phyloP scores from a whole-genome alignment of 169 alveolate species.

The Eimeria necatrix region DNA sequence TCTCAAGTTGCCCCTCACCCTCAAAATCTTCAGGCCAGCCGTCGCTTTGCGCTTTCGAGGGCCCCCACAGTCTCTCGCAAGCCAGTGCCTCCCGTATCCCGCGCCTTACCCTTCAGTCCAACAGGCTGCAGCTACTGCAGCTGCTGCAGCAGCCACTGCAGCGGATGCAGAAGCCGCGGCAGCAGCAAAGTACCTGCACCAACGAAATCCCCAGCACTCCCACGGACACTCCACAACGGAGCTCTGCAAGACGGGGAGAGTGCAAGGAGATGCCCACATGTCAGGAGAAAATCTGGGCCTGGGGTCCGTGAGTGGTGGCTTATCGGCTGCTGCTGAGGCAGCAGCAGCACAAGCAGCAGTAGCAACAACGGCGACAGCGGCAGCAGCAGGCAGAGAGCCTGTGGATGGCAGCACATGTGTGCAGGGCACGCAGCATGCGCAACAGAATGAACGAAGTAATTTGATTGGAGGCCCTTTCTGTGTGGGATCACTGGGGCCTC shows the following conservation, averaged over 20 bases:
- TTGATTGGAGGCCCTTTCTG: background rate
- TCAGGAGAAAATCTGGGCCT: background rate
- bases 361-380: conserved; percentile 45
- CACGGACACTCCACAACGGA: background rate
- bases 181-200: conserved; percentile 29
- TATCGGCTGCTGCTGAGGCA: background rate
- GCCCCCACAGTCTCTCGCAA: conserved; percentile 17
- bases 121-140: background rate
- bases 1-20: conserved; percentile 48
- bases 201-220: background rate
- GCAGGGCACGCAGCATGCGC: background rate
- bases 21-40: conserved; percentile 21
- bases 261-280: background rate
- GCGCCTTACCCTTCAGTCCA: background rate
- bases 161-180: background rate
- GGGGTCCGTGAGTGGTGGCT: background rate
- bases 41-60: background rate
- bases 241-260: background rate
- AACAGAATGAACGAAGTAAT: background rate
- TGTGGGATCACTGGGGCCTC: background rate
- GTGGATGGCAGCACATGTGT: background rate
- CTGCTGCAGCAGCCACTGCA: conserved; percentile 12
- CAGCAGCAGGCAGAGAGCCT: background rate
- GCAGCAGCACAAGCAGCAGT: conserved; percentile 51
- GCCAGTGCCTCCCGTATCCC: background rate